Base-by-base conservation (phyloP, 169 alveolate genomes). In the Cryptosporidium ryanae region DNA sequence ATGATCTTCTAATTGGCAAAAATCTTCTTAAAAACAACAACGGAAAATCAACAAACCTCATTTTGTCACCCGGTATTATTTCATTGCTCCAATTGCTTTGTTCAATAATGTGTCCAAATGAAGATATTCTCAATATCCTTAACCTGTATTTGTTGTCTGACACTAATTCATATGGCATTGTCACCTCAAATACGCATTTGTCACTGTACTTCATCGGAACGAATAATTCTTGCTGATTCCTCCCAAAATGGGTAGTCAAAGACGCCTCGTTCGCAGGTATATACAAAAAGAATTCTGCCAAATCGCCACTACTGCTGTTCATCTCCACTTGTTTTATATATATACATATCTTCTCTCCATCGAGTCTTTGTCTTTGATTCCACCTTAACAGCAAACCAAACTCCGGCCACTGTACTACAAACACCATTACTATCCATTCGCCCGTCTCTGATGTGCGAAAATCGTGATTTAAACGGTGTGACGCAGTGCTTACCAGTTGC, bases 341-440 rank as follows among this genome's bases (percentile, higher is more conserved):
- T 6, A 91, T 82, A 10, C 91, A 84, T 59, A 87, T 31, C 66
- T 84, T 81, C 23, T 81, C 89, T 7, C 54, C 63, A 17, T 82
- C 55, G n/a, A 70, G 32, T 43, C 59, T 67, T 59, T 91, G 91
- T 49, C 90, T 81, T 7, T 68, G 82, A 15, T 91, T 87, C 93
- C 93, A 91, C 5, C 93, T 61, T 46, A 91, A 84, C 57, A 91
- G 29, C 18, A 91, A 46, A n/a, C 93, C 93, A 61, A 82, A 84
- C 21, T 65, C 49, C 6, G 93, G 93, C 71, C 65, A 82, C 18
- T 65, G 64, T 29, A 91, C 90, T 10, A 90, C 81, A 1, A 91
- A 83, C 10, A 82, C 93, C 90, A 91, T 84, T 23, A 91, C 63
- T 63, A 70, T 91, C 92, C 92, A 91, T 27, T 66, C 89, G 55